Percentiles rank a stretch among this genome's conserved stretches.
Evolutionary conservation across 1,284 basidiomycete species (phyloP).

Genomic region (Peniophora sp.): DNA sequence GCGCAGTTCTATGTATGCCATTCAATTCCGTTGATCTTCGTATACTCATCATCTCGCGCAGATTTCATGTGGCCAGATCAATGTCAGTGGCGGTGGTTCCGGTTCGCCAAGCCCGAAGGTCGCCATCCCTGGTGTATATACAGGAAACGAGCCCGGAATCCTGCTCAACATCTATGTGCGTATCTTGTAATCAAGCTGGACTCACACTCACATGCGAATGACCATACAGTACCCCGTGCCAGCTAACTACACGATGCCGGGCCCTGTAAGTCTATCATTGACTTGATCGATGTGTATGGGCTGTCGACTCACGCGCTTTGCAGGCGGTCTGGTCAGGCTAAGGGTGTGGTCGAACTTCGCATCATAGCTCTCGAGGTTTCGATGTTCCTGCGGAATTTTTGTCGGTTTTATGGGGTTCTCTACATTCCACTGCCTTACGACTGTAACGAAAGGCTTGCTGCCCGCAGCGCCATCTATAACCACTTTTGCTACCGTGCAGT

Average conservation of each 20-base stretch:
- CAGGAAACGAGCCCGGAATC: constrained; percentile 13
- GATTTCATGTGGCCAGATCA: constrained; percentile 23
- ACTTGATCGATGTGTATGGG: neutral
- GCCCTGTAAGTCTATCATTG: neutral
- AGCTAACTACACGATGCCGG: neutral
- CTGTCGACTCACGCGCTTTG: neutral
- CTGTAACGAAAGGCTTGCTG: too few species aligned
- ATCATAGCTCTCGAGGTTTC: too few species aligned
- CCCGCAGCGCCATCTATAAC: too few species aligned
- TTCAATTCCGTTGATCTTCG: neutral
- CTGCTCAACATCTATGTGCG: neutral
- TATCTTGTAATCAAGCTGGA: neutral
- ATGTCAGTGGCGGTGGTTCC: constrained; percentile 28
- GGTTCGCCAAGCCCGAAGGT: constrained; percentile 25
- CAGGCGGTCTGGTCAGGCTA: neutral
- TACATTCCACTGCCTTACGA: too few species aligned
- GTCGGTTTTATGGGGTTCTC: too few species aligned
- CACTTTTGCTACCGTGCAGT: too few species aligned
- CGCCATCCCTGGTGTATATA: constrained; percentile 29
- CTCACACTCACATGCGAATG: neutral
- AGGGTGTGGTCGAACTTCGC: too few species aligned
- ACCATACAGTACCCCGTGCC: neutral
- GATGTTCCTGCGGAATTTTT: too few species aligned
- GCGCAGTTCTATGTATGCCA: constrained; percentile 22
- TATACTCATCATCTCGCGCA: constrained; percentile 7